Base-by-base conservation (phyloP, 495 filamentous ascomycete species). In the Jackrogersella multiformis region DNA sequence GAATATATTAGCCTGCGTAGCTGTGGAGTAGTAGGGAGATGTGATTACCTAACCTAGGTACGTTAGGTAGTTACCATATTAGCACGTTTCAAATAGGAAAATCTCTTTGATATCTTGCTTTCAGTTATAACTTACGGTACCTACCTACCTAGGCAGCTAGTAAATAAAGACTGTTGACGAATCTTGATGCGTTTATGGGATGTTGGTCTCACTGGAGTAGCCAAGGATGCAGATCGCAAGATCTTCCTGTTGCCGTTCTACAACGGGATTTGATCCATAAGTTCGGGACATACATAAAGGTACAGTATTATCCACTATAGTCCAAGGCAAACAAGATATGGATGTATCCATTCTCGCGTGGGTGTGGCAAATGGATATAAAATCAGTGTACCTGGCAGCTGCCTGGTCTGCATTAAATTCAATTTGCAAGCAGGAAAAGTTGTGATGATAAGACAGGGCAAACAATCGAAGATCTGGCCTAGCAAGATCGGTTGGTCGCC, bases 391-490 rank as follows among this genome's bases (percentile, higher is more conserved):
- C n/a, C n/a, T n/a, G n/a, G n/a, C n/a, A n/a, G n/a, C n/a, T n/a
- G n/a, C n/a, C n/a, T n/a, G n/a, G n/a, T n/a, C n/a, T 52, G 51
- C 52, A 60, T 60, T 44, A 45, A 49, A 34, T 56, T 23, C 39
- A 48, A 48, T 21, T 35, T 53, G 18, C 15, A 54, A 53, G 13
- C 26, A 21, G n/a, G 42, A 12, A 15, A 30, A 56, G 42, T 28
- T 44, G 26, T 38, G 36, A 48, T 9, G 36, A 36, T 30, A 36
- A 42, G 20, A 44, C 23, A 51, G 23, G 51, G 26, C 41, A 51
- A 18, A 34, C 41, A 9, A 41, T 41, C 39, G 64, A 68, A 52
- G 64, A 62, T 62, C 57, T 56, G 32, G 26, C 26, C 7, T 4
- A 4, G 26, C 7, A 30, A 30, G 16, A 55, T 16, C 49, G 6